phyloP scores from a whole-genome alignment of 1,284 basidiomycete genomes.

The Ceratobasidium sp. region DNA sequence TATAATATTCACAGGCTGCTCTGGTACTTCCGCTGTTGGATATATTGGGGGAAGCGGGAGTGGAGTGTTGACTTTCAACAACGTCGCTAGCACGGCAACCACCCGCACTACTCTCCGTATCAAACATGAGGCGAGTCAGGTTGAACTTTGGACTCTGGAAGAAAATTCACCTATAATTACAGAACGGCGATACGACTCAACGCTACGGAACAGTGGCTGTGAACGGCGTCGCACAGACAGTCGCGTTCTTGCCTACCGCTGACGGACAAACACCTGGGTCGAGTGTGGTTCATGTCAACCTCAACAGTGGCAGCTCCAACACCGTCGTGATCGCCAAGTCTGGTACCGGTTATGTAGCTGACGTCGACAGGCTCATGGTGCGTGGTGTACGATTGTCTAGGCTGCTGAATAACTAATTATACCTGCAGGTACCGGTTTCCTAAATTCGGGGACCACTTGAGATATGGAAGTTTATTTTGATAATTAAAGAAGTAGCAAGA shows the following conservation, averaged over 20 bases:
- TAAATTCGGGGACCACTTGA: too few species aligned
- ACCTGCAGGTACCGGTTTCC: too few species aligned
- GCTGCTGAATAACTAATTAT: neutral
- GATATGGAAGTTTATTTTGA: too few species aligned
- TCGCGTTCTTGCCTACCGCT: slow-evolving; percentile 48
- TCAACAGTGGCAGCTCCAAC: slow-evolving; percentile 49
- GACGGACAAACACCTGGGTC: slow-evolving; percentile 48
- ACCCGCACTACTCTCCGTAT: slow-evolving; percentile 48
- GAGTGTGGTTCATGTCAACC: slow-evolving; percentile 46
- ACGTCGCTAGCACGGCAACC: slow-evolving; percentile 40
- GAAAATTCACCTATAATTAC: neutral
- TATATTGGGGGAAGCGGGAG: slow-evolving; percentile 46
- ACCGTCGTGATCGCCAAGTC: slow-evolving; percentile 42
- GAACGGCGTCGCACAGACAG: slow-evolving; percentile 46
- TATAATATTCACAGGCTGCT: slow-evolving; percentile 44
- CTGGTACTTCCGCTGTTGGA: slow-evolving; percentile 45
- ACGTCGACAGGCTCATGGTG: slow-evolving; percentile 50
- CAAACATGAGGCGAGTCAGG: slow-evolving; percentile 43
- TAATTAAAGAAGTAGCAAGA: too few species aligned
- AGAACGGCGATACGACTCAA: slow-evolving; percentile 48
- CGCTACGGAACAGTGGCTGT: slow-evolving; percentile 47
- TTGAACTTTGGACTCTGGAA: neutral
- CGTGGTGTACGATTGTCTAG: neutral
- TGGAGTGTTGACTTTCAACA: slow-evolving; percentile 42
- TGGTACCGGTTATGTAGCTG: slow-evolving; percentile 42